A percentile compares a stretch with the other conserved stretches of the same genome.
phyloP scores from a whole-genome alignment of 2,329 filamentous ascomycete species.

The Cercospora janseana region DNA sequence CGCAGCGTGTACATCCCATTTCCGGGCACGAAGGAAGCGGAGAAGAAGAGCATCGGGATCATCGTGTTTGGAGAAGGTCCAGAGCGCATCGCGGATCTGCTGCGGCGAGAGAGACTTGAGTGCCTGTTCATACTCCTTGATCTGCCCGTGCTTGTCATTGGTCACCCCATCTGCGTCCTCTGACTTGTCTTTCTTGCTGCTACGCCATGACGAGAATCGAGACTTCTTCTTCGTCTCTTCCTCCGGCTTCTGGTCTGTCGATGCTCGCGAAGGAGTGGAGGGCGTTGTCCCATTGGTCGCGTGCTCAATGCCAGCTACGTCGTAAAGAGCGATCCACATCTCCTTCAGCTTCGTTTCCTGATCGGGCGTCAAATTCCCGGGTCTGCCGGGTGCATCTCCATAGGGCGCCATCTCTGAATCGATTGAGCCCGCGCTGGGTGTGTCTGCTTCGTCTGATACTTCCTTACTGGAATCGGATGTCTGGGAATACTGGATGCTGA shows the following conservation, averaged over 20 bases:
- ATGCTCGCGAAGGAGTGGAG: constrained; percentile 16
- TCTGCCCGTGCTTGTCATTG: constrained; percentile 90
- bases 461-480: background rate
- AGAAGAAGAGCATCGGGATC: constrained; percentile 82
- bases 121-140: constrained; percentile 79
- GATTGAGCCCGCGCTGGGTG: constrained; percentile 23
- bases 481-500: constrained; percentile 22
- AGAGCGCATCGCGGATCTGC: constrained; percentile 75
- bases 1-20: constrained; percentile 93
- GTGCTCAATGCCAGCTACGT: constrained; percentile 65
- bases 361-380: constrained; percentile 83
- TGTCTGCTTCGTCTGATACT: background rate
- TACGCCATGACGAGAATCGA: constrained; percentile 69
- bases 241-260: constrained; percentile 32
- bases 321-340: constrained; percentile 75
- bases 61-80: constrained; percentile 93
- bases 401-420: constrained; percentile 35
- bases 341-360: constrained; percentile 85
- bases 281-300: constrained; percentile 31
- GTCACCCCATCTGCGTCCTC: constrained; percentile 52
- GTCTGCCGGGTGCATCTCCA: constrained; percentile 61
- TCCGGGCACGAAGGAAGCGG: constrained; percentile 81
- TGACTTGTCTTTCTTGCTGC: constrained; percentile 61
- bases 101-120: constrained; percentile 75
- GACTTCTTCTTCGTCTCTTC: constrained; percentile 63